A percentile compares a stretch with the other conserved stretches of the same genome.
These are phyloP conservation scores for Malus hybrid DNA, from an alignment of 331 rosid genomes.

Conservation along the genomic window DNA sequence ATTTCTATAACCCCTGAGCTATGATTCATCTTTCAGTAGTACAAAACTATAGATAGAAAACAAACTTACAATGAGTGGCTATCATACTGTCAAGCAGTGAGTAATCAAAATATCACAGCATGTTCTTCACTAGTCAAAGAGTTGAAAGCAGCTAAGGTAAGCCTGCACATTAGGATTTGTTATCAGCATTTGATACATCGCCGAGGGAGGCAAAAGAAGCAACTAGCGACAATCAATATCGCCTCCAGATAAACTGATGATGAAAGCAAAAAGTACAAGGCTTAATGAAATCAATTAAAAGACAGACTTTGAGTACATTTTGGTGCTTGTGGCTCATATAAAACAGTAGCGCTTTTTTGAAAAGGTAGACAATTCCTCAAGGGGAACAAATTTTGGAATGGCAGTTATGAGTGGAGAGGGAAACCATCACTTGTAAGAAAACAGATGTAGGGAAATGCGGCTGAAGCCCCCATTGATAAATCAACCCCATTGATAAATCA, in stretches of 20 bases:
- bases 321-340: background rate
- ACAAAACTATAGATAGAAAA: background rate
- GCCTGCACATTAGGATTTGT: slow-evolving; percentile 58
- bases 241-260: background rate
- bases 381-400: background rate
- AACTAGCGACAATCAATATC: background rate
- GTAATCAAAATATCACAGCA: slow-evolving; percentile 31
- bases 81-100: slow-evolving; percentile 18
- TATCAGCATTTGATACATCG: slow-evolving; percentile 7
- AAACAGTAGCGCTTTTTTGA: background rate
- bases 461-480: background rate
- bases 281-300: background rate
- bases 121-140: slow-evolving; percentile 53
- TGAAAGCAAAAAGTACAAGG: background rate
- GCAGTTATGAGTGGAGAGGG: background rate
- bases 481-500: too few species aligned
- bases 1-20: slow-evolving; percentile 13
- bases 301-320: background rate
- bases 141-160: slow-evolving; percentile 53
- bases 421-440: background rate
- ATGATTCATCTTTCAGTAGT: background rate
- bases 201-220: background rate
- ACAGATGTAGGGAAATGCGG: background rate
- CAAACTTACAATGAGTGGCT: slow-evolving; percentile 34
- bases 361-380: background rate